Percentiles rank a stretch among this genome's conserved stretches.
Evolutionary conservation across 1,284 basidiomycete species (phyloP).

Genomic region (Ceraceosorus guamensis): DNA sequence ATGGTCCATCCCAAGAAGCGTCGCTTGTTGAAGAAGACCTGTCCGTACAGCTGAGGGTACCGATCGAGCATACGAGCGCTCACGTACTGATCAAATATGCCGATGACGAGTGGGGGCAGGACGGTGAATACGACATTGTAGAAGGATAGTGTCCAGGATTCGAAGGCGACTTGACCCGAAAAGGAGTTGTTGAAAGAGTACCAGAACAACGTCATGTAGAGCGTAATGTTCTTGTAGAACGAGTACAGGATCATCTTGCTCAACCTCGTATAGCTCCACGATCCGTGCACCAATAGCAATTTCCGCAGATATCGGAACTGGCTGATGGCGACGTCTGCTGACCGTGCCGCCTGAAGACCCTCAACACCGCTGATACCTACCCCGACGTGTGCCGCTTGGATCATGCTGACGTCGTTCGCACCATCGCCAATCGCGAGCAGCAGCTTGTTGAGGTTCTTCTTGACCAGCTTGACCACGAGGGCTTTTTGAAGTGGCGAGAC

Average conservation of each 20-base stretch:
- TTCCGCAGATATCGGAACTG: constrained; percentile 98
- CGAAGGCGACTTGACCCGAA: constrained; percentile 94
- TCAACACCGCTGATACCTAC: constrained; percentile 97
- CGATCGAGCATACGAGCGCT: constrained; percentile 91
- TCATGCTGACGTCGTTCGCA: constrained; percentile 60
- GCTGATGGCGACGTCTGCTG: constrained; percentile 92
- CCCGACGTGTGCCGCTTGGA: constrained; percentile 68
- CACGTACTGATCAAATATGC: constrained; percentile 95
- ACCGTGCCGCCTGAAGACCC: constrained; percentile 92
- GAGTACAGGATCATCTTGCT: constrained; percentile 78
- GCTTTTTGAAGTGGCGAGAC: constrained; percentile 98
- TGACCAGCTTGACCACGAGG: constrained; percentile 93
- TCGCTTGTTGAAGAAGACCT: constrained; percentile 37
- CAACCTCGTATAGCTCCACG: constrained; percentile 93
- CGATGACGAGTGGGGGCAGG: constrained; percentile 91
- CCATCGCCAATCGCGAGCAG: constrained; percentile 79
- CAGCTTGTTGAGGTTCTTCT: constrained; percentile 86
- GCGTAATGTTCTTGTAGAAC: constrained; percentile 70
- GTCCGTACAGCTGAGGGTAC: constrained; percentile 83
- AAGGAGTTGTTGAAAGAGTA: constrained; percentile 80
- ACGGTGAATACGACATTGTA: constrained; percentile 54
- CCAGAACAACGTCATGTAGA: constrained; percentile 98
- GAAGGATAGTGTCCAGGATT: constrained; percentile 87
- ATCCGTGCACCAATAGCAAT: constrained; percentile 88
- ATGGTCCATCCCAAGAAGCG: constrained; percentile 84